Evolutionary conservation across 2,329 filamentous ascomycete genomes (phyloP).

Genomic region (Claviceps lovelessii): DNA sequence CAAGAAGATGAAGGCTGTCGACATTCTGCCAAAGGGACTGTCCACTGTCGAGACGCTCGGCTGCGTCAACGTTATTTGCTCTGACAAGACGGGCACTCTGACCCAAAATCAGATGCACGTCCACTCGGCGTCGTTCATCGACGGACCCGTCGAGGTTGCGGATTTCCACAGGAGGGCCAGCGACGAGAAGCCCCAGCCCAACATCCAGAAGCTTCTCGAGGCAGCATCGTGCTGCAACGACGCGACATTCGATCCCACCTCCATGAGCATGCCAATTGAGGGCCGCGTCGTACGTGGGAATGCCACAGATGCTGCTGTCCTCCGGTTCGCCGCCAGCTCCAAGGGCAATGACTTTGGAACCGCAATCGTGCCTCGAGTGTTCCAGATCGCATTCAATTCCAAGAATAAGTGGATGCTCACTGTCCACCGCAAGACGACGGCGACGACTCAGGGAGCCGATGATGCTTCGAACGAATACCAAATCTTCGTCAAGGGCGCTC

Average conservation of each 20-base stretch:
- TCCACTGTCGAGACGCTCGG: slow-evolving; percentile 29
- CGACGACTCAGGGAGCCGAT: slow-evolving; percentile 9
- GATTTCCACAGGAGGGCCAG: slow-evolving; percentile 13
- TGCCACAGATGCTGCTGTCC: slow-evolving; percentile 28
- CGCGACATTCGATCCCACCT: slow-evolving; percentile 25
- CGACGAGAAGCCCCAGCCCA: slow-evolving; percentile 6
- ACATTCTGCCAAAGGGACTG: slow-evolving; percentile 27
- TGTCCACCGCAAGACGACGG: slow-evolving; percentile 14
- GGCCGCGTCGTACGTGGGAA: slow-evolving; percentile 26
- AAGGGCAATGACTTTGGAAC: slow-evolving; percentile 9
- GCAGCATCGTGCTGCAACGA: slow-evolving; percentile 27
- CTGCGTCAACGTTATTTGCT: slow-evolving; percentile 30
- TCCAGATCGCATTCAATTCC: slow-evolving; percentile 34
- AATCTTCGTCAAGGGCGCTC: slow-evolving; percentile 38
- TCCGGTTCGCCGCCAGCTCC: slow-evolving; percentile 22
- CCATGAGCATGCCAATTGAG: slow-evolving; percentile 19
- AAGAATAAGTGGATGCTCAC: slow-evolving; percentile 38
- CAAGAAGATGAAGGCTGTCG: slow-evolving; percentile 26
- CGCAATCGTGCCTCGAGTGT: slow-evolving; percentile 14
- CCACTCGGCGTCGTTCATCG: slow-evolving; percentile 23
- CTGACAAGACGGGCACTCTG: slow-evolving; percentile 28
- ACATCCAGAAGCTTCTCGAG: slow-evolving; percentile 13
- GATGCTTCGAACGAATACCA: slow-evolving; percentile 18
- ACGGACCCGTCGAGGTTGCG: slow-evolving; percentile 15
- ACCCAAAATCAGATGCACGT: slow-evolving; percentile 32